phyloP scores from a whole-genome alignment of 2,329 filamentous ascomycete genomes.

The Sodiomyces alkalinus region DNA sequence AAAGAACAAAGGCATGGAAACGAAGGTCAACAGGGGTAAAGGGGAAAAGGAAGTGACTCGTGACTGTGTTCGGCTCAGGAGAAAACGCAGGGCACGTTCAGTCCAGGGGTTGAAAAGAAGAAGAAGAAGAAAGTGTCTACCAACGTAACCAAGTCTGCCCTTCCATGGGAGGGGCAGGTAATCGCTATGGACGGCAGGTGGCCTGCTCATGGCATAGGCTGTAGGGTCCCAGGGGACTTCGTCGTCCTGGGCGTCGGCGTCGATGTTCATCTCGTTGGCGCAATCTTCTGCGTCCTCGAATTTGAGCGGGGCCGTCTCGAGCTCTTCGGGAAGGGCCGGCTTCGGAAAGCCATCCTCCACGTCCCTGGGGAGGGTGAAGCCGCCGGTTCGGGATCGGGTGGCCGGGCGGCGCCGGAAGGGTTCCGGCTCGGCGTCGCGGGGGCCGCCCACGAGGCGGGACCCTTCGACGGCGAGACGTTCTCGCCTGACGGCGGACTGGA shows the following conservation, averaged over 20 bases:
- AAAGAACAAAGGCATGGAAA: constrained; percentile 6
- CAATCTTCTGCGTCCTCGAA: constrained; percentile 11
- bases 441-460: constrained; percentile 15
- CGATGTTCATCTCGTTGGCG: constrained; percentile 8
- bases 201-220: constrained; percentile 29
- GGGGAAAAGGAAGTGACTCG: no score
- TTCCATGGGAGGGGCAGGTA: constrained; percentile 82
- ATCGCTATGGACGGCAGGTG: constrained; percentile 68
- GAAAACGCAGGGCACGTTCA: no score
- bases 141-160: constrained; percentile 75
- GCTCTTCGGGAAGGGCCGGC: constrained; percentile 2
- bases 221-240: constrained; percentile 10
- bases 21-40: constrained; percentile 6
- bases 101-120: no score
- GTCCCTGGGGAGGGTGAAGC: no score
- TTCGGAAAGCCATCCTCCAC: constrained; percentile 4
- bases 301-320: constrained; percentile 10
- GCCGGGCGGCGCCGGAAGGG: constrained; percentile 2
- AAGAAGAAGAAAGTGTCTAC: constrained; percentile 18
- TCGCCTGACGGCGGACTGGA: constrained; percentile 25
- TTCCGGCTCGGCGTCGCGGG: no score
- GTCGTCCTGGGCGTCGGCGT: constrained; percentile 4
- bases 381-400: neutral
- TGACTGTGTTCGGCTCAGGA: no score
- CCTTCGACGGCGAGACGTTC: constrained; percentile 32